Base-by-base conservation (phyloP, 1,284 basidiomycete species). In the Puccinia brachypodii region DNA sequence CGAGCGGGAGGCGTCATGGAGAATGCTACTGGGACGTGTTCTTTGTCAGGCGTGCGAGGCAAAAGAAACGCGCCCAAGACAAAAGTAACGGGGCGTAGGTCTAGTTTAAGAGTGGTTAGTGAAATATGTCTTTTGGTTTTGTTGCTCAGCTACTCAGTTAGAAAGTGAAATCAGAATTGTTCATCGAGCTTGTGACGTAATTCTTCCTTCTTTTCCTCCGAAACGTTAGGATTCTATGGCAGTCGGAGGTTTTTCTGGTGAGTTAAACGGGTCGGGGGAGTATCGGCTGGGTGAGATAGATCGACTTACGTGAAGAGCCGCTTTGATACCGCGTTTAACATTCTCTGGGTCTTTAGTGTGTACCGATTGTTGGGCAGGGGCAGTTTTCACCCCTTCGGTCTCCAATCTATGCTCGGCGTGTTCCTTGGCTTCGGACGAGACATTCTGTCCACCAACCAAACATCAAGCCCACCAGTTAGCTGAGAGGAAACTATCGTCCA, bases 181-280 rank as follows among this genome's bases (percentile, higher is more conserved):
- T 73, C 68, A 19, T 80, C 78, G 16, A 80, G 53, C 42, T 73
- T 80, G 19, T 33, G 25, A 2, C 53, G 68, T n/a, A 73, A 58
- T 28, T 73, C 78, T 47, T 80, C 33, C 56, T 80, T 80, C 78
- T 80, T 80, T n/a, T 60, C 68, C 3, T 81, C 78, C 13, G 66
- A 72, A 8, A 81, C 78, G 56, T 73, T 81, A 3, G 78, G 71
- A 42, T 74, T 81, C 78, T 81, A 56, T 3, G 36, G 4, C 14
- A 36, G 38, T 8, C 19, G 1, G 47, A 74, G 11, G n/a, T 31
- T 11, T 31, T 31, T n/a, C 9, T 9, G 9, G 9, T 72, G 8
- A 58, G 22, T 28, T 58, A n/a, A 11, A 50, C 47, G 22, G 9
- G 3, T 19, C 1, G 8, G 11, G 13, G 62, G 62, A 40, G 33